Evolutionary conservation across 2,329 filamentous ascomycete genomes (phyloP).

Genomic region (Alternaria sp.): DNA sequence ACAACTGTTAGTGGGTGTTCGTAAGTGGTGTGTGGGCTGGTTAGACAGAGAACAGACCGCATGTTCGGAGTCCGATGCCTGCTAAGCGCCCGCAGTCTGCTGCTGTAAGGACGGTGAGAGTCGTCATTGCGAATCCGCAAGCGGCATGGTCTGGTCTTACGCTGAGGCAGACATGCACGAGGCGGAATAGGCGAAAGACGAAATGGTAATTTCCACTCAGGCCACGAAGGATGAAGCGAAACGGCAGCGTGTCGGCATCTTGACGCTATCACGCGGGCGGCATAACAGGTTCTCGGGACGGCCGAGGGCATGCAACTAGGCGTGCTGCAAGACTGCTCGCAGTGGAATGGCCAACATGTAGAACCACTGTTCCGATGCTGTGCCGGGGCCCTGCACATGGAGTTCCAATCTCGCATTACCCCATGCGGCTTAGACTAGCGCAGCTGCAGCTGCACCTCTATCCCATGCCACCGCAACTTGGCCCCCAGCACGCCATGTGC

Average conservation of each 20-base stretch:
- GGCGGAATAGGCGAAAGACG: conserved; percentile 16
- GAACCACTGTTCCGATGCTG: conserved; percentile 16
- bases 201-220: conserved; percentile 19
- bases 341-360: conserved; percentile 8
- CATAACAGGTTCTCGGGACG: conserved; percentile 22
- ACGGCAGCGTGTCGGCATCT: conserved; percentile 3
- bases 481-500: conserved; percentile 32
- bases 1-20: conserved; percentile 14
- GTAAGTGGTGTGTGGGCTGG: conserved; percentile 17
- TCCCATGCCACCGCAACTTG: conserved; percentile 33
- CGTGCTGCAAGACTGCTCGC: background rate
- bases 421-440: conserved; percentile 28
- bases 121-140: conserved; percentile 19
- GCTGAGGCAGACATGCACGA: conserved; percentile 15
- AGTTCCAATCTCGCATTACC: conserved; percentile 25
- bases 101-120: conserved; percentile 33
- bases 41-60: conserved; percentile 17
- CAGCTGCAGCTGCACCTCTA: conserved; percentile 8
- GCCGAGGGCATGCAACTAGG: conserved; percentile 16
- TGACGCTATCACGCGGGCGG: conserved; percentile 1
- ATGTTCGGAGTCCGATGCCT: conserved; percentile 41
- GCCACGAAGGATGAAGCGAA: conserved; percentile 10
- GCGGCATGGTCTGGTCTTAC: conserved; percentile 17
- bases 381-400: conserved; percentile 25
- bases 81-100: conserved; percentile 29